Base-by-base conservation (phyloP, 352 stramenopile genomes). In the Phytopythium sindhum region DNA sequence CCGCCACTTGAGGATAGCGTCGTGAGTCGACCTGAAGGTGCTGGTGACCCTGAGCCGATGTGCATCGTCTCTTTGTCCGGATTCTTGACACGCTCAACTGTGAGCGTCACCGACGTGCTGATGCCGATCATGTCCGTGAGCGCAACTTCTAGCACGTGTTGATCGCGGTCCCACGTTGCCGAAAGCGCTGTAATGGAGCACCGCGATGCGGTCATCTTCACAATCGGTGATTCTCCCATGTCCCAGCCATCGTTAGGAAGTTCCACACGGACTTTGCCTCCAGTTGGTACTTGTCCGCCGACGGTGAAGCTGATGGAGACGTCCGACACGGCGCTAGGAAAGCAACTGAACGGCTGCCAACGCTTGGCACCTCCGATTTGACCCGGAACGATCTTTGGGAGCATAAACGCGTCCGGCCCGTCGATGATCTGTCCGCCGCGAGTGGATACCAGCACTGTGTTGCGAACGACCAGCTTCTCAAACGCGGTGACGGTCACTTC, bases 341-440 rank as follows among this genome's bases (percentile, higher is more conserved):
- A 78, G 50, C 74, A 90, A 53, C 68, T 89, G 58, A 88, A 88
- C 12, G 84, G 84, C 37, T 75, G 66, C 84, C 84, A 93, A 15
- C 72, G 70, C 29, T 68, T 78, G 1, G 54, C 10, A 0, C 81
- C 84, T 5, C 56, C 57, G 41, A 92, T 71, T 1, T 67, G 65
- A 21, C 81, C 84, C 11, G 84, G 84, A 0, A 77, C 42, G 52
- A 93, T 82, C 33, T 75, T 81, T 0, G 78, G 63, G 44, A 90
- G 75, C 8, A 65, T 64, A 50, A 91, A 84, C 1, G 51, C 51
- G 5, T 66, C 69, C 0, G 80, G 81, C 0, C 84, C 81, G 31
- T 91, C 80, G 50, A 93, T 70, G 35, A 89, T 72, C 57, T 93
- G 80, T 7, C 84, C 80, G 39, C 84, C 78, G 10, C 81, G 78